Base-by-base conservation (phyloP, 192 early-diverging fungal genomes). In the Dimargaris cristalligena region DNA sequence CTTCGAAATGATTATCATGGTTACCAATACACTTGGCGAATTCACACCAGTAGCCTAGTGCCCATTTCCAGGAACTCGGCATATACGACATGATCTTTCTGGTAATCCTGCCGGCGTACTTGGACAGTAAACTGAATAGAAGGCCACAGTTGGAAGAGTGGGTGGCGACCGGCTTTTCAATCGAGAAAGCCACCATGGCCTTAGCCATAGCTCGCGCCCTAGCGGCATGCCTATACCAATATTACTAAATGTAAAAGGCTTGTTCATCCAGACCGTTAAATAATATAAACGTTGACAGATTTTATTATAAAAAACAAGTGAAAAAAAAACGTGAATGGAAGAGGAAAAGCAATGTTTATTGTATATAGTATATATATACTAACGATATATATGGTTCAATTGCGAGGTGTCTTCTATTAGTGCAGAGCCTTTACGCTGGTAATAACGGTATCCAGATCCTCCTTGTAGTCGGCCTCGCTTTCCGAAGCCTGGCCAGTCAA, bases 381-480 rank as follows among this genome's bases (percentile, higher is more conserved):
- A n/a, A n/a, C n/a, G n/a, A n/a, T n/a, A n/a, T n/a, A n/a, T n/a
- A n/a, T n/a, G n/a, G n/a, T n/a, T n/a, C n/a, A n/a, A n/a, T n/a
- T n/a, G n/a, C n/a, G n/a, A n/a, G n/a, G n/a, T n/a, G n/a, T n/a
- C n/a, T n/a, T n/a, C n/a, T n/a, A n/a, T n/a, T n/a, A n/a, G n/a
- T n/a, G n/a, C n/a, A n/a, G n/a, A n/a, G n/a, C n/a, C n/a, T n/a
- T n/a, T n/a, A n/a, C n/a, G n/a, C n/a, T n/a, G n/a, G n/a, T n/a
- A n/a, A n/a, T n/a, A n/a, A n/a, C n/a, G n/a, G n/a, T n/a, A n/a
- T n/a, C n/a, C n/a, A n/a, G n/a, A n/a, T 79, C 58, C 61, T 93
- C 86, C 78, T 86, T 84, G 76, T 93, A 97, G 38, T 86, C 85
- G 64, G 75, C 80, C 60, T 73, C 73, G 59, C 83, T 79, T 59